A percentile compares a stretch with the other conserved stretches of the same genome.
phyloP scores from a whole-genome alignment of 495 filamentous ascomycete species.

The Penicillium antarcticum region DNA sequence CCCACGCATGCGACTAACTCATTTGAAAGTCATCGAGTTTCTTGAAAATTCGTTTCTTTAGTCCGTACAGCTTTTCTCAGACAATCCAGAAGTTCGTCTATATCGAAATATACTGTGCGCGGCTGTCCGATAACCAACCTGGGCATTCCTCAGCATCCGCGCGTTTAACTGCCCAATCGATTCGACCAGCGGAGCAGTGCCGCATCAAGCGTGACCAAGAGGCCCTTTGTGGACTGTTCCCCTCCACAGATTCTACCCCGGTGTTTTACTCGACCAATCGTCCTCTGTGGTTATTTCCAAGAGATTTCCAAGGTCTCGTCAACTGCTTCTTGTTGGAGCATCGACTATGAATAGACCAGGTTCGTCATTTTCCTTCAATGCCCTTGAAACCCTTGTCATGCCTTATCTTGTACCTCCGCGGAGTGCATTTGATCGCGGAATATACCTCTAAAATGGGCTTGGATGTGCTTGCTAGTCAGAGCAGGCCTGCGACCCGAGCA shows the following conservation, averaged over 20 bases:
- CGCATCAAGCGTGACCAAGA: slow-evolving; percentile 37
- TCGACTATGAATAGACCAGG: slow-evolving; percentile 43
- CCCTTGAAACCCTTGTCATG: slow-evolving; percentile 5
- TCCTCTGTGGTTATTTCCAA: slow-evolving; percentile 9
- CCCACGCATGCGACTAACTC: too few relatives aligned
- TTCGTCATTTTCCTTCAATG: slow-evolving; percentile 29
- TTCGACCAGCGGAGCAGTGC: slow-evolving; percentile 33
- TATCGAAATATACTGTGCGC: neutral
- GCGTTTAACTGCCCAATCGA: slow-evolving; percentile 35
- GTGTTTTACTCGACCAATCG: slow-evolving; percentile 4
- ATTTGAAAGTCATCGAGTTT: neutral
- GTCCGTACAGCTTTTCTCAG: too few relatives aligned
- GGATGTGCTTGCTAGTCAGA: neutral
- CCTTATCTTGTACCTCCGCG: slow-evolving; percentile 7
- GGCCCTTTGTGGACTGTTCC: slow-evolving; percentile 24
- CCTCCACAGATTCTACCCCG: slow-evolving; percentile 18
- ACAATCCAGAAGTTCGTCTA: too few relatives aligned
- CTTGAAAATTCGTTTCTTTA: neutral
- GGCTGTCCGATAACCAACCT: slow-evolving; percentile 10
- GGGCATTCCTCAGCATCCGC: slow-evolving; percentile 32
- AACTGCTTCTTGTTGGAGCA: neutral
- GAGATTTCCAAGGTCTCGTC: slow-evolving; percentile 1
- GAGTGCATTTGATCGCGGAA: neutral
- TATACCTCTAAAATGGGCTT: neutral
- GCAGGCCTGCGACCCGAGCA: neutral